Evolutionary conservation across 345 rosid species (phyloP), one percentile per base, ranked within the genome.

Genomic region (Salix arbutifolia): DNA sequence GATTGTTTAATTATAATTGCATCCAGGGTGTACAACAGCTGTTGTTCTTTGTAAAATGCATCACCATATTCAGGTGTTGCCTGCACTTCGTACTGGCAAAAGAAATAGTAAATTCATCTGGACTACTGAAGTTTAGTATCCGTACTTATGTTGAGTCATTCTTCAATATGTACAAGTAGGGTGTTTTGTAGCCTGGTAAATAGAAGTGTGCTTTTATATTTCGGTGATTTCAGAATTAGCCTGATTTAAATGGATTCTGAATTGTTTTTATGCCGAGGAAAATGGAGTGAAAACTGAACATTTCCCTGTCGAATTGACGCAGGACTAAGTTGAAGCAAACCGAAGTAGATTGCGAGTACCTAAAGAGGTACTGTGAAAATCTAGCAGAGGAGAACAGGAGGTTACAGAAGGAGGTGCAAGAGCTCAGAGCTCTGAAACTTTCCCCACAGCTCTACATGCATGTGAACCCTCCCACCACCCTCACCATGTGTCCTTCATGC

Each of bases 301-400:
- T 48, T 19, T 13, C 31, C 3, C 8, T n/a, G 26, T 67, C 2
- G 26, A 25, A 48, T 70, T 33, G 60, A 21, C 84, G 65, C 81
- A 93, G 98, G 90, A 93, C 98, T 0, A 93, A 93, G 84, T 79
- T 89, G 84, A 93, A 93, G 87, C 98, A 93, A 81, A 93, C 98
- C 6, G 98, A 93, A 82, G 93, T 91, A 0, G 98, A 93, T 60
- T 93, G 98, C 42, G 98, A 93, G 76, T 90, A 87, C 81, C 77
- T 93, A 0, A 93, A 88, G 83, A 75, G 91, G 74, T 89, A 93
- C 73, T 93, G 97, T 10, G 97, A 93, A 83, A 93, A 86, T 85
- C 83, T 93, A 11, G 91, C 90, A 0, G 91, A 84, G 67, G 98
- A 93, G 75, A 93, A 93, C 79, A 75, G 90, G 64, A 83, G 95